phyloP scores from a whole-genome alignment of 371 early-diverging fungal species.

The Mortierella sp. region DNA sequence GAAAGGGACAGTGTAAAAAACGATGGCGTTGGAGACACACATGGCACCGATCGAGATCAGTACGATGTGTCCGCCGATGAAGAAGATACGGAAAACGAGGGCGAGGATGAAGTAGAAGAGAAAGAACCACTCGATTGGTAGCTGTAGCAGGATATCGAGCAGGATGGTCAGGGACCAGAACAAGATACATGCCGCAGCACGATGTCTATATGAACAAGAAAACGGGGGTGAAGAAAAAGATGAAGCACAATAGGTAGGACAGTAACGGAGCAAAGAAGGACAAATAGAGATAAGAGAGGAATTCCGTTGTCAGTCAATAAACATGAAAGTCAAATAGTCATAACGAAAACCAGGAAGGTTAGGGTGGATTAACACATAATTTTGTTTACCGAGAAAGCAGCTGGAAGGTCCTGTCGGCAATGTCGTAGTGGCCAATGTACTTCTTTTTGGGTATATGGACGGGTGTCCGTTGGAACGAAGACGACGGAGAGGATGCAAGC shows the following conservation, averaged over 20 bases:
- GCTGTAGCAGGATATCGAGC: conserved; percentile 53
- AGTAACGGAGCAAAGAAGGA: neutral
- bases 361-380: neutral
- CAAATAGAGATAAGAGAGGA: neutral
- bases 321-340: neutral
- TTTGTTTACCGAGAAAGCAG: conserved; percentile 52
- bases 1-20: conserved; percentile 56
- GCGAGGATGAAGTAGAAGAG: conserved; percentile 61
- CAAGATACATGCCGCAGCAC: conserved; percentile 52
- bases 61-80: conserved; percentile 57
- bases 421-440: conserved; percentile 54
- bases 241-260: too few relatives aligned
- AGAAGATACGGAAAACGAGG: conserved; percentile 57
- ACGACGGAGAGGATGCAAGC: conserved; percentile 1
- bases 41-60: conserved; percentile 56
- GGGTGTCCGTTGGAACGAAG: conserved; percentile 9
- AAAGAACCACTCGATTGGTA: conserved; percentile 67
- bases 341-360: neutral
- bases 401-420: conserved; percentile 53
- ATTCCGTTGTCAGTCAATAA: neutral
- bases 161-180: conserved; percentile 57
- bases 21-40: conserved; percentile 55
- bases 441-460: conserved; percentile 24
- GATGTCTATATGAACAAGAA: conserved; percentile 29
- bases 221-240: neutral